Conservation (phyloP, 352 stramenopile genomes). For the Pythium monospermum region DNA sequence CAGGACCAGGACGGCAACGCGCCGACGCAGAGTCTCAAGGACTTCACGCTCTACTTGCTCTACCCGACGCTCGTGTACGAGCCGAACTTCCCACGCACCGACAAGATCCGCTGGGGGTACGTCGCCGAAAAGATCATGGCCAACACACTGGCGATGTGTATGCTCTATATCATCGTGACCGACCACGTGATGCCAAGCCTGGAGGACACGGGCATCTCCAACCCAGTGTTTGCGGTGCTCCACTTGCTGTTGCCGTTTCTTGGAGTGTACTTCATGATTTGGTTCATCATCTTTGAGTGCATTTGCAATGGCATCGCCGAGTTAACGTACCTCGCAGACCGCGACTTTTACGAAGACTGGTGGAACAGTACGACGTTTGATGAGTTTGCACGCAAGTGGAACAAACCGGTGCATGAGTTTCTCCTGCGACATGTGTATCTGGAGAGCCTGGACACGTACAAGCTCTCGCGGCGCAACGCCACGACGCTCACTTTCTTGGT, state of each 20-base stretch:
- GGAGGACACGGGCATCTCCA: constrained; percentile 56
- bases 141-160: constrained; percentile 70
- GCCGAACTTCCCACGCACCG: constrained; percentile 85
- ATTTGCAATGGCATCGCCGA: constrained; percentile 95
- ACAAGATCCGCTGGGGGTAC: constrained; percentile 81
- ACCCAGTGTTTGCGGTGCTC: constrained; percentile 50
- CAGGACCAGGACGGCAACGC: constrained; percentile 19
- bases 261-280: constrained; percentile 93
- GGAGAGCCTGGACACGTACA: constrained; percentile 69
- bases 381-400: constrained; percentile 93
- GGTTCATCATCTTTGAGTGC: constrained; percentile 97
- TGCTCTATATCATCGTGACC: constrained; percentile 89
- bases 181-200: constrained; percentile 87
- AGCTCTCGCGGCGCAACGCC: constrained; percentile 62
- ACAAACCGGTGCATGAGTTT: constrained; percentile 97
- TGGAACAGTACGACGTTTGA: constrained; percentile 95
- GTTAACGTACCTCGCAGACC: constrained; percentile 86
- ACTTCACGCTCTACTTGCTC: constrained; percentile 69
- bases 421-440: constrained; percentile 83
- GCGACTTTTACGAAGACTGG: constrained; percentile 96
- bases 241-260: constrained; percentile 91
- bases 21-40: constrained; percentile 34
- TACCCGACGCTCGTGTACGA: constrained; percentile 94
- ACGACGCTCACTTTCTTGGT: constrained; percentile 92
- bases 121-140: constrained; percentile 72